Percentiles rank a stretch among this genome's conserved stretches.
phyloP scores from a whole-genome alignment of 345 rosid species.

The Bretschneidera sinensis region DNA sequence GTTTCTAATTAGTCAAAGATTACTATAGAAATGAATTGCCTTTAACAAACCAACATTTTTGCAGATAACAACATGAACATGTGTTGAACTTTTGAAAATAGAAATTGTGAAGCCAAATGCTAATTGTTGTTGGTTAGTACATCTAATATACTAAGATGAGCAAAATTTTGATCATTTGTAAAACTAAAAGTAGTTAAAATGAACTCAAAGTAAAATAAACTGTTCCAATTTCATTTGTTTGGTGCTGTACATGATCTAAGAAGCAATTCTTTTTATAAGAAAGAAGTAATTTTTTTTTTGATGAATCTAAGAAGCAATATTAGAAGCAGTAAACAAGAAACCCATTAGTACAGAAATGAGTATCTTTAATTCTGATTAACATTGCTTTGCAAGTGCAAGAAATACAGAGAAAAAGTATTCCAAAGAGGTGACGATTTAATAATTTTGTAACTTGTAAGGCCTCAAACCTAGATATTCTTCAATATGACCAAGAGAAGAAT shows the following conservation, averaged over 20 bases:
- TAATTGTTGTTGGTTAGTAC: background rate
- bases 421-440: background rate
- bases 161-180: no score
- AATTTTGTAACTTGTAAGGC: background rate
- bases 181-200: no score
- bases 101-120: background rate
- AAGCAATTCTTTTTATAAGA: no score
- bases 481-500: background rate
- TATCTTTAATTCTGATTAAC: background rate
- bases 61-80: background rate
- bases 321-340: background rate
- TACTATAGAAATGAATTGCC: background rate
- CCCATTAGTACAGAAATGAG: background rate
- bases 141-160: no score
- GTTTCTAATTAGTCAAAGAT: constrained; percentile 11
- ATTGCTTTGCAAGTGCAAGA: background rate
- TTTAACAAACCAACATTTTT: constrained; percentile 6
- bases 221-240: no score
- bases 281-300: no score
- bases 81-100: background rate
- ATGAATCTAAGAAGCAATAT: no score
- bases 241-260: no score
- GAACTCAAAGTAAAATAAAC: no score
- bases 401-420: background rate
- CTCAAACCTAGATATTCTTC: background rate